Conservation (phyloP, 768 basidiomycete species). For the Inosperma sp. region DNA sequence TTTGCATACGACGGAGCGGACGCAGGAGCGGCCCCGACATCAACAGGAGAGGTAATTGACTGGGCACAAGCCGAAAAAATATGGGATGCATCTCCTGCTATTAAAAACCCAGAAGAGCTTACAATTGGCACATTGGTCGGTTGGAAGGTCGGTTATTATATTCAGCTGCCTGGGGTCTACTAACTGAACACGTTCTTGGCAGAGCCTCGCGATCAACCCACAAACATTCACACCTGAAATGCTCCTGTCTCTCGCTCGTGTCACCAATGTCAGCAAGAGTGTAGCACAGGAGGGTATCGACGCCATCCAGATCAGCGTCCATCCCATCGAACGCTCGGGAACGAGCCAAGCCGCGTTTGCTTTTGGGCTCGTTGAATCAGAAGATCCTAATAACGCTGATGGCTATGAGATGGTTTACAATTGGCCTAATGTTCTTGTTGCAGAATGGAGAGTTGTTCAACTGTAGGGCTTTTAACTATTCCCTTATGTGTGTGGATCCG, state of each 20-base stretch:
- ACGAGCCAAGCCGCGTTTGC: slow-evolving; percentile 21
- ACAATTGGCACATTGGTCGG: slow-evolving; percentile 34
- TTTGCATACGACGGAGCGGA: slow-evolving; percentile 18
- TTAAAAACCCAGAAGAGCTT: slow-evolving; percentile 27
- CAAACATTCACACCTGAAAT: slow-evolving; percentile 56
- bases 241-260: slow-evolving; percentile 43
- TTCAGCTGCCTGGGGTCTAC: not conserved
- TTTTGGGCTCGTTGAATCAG: slow-evolving; percentile 17
- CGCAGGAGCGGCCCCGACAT: slow-evolving; percentile 10
- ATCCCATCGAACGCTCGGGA: slow-evolving; percentile 16
- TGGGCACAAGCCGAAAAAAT: slow-evolving; percentile 32
- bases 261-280: slow-evolving; percentile 24
- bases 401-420: slow-evolving; percentile 19
- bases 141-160: slow-evolving; percentile 42
- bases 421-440: slow-evolving; percentile 21
- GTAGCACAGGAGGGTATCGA: slow-evolving; percentile 15
- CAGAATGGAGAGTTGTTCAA: slow-evolving; percentile 19
- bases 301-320: slow-evolving; percentile 13
- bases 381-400: slow-evolving; percentile 14
- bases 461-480: no score
- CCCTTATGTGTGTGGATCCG: no score
- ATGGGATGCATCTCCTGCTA: slow-evolving; percentile 26
- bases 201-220: slow-evolving; percentile 60
- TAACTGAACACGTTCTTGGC: not conserved
- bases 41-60: slow-evolving; percentile 26